phyloP scores from a whole-genome alignment of 148 eudicot genomes.

The Rhododendron kiyosumense region DNA sequence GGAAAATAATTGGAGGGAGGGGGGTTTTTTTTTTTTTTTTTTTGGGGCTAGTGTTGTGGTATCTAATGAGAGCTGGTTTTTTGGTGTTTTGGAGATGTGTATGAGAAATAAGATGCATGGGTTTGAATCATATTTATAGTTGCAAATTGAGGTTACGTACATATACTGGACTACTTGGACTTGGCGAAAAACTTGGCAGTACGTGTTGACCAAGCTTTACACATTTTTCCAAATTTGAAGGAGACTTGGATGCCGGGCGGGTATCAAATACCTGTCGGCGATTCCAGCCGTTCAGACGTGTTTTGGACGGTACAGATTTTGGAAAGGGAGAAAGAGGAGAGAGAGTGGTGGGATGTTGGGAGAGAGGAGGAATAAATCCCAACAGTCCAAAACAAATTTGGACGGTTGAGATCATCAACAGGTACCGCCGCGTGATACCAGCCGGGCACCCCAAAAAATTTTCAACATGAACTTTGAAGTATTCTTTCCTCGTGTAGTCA shows the following conservation, averaged over 20 bases:
- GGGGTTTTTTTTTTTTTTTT: neutral
- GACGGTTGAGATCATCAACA: too few relatives aligned
- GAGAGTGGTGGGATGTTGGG: too few relatives aligned
- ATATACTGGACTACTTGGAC: neutral
- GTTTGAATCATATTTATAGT: neutral
- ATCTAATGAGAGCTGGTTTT: neutral
- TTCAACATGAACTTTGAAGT: neutral
- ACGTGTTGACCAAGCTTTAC: neutral
- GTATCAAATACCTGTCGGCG: too few relatives aligned
- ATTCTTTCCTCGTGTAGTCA: neutral
- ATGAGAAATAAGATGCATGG: neutral
- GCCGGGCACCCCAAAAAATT: too few relatives aligned
- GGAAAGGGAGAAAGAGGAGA: too few relatives aligned
- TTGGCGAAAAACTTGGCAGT: neutral
- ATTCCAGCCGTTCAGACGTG: rapidly evolving
- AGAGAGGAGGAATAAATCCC: too few relatives aligned
- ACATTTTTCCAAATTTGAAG: neutral
- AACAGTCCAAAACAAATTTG: too few relatives aligned
- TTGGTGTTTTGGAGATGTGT: neutral
- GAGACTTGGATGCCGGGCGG: too few relatives aligned
- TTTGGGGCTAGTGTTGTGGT: neutral
- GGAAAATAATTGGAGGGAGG: neutral
- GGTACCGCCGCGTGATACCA: too few relatives aligned
- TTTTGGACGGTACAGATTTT: too few relatives aligned
- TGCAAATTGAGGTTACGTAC: neutral